phyloP scores from a whole-genome alignment of 2,329 filamentous ascomycete genomes.

The Thielaviopsis punctulata region DNA sequence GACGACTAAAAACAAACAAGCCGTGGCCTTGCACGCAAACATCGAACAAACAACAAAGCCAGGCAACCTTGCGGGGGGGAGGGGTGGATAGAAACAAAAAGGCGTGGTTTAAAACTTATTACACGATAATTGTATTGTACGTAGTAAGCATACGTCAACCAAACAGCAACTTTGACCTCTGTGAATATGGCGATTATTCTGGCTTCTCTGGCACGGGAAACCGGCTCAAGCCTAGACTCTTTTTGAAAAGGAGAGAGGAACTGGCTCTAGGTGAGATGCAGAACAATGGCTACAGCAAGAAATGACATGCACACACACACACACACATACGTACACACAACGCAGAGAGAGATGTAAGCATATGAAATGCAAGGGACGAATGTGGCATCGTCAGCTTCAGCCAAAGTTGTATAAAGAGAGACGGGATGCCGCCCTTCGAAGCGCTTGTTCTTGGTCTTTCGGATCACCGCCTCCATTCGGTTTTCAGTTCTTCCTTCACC shows the following conservation, averaged over 20 bases:
- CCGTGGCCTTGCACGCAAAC: neutral
- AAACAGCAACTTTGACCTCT: too few species aligned
- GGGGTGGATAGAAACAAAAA: too few species aligned
- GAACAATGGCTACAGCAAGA: too few species aligned
- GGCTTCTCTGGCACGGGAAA: too few species aligned
- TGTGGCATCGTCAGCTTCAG: neutral
- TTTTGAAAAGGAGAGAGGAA: too few species aligned
- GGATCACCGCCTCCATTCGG: conserved; percentile 8
- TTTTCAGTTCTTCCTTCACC: conserved; percentile 7
- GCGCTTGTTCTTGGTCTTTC: conserved; percentile 4
- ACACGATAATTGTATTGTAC: too few species aligned
- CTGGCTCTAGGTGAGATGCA: too few species aligned
- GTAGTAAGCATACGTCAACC: too few species aligned
- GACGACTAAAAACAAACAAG: neutral
- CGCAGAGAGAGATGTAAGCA: neutral
- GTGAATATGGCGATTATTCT: too few species aligned
- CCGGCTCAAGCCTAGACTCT: too few species aligned
- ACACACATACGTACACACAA: neutral
- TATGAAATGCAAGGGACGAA: conserved; percentile 2
- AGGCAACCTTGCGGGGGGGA: neutral
- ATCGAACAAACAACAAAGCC: neutral
- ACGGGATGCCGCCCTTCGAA: neutral
- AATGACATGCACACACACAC: neutral
- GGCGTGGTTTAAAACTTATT: too few species aligned
- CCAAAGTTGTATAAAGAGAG: neutral